Conservation (phyloP, 1,284 basidiomycete species). For the Lentinus polychrous region DNA sequence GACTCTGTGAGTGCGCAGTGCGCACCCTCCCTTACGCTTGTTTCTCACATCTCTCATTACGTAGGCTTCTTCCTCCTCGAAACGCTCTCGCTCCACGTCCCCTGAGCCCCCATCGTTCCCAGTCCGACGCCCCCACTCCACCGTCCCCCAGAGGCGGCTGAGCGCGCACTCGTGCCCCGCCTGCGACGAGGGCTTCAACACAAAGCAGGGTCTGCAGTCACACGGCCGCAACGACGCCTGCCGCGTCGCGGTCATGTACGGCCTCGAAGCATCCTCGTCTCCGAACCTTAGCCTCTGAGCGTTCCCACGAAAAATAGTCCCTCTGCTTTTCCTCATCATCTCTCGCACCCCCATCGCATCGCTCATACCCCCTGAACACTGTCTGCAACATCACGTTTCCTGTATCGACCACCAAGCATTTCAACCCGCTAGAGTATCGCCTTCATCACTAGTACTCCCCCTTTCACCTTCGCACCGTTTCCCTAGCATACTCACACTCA, state of each 20-base stretch:
- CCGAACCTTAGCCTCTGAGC: background rate
- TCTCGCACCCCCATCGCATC: background rate
- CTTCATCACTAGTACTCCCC: background rate
- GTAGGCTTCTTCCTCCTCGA: conserved; percentile 32
- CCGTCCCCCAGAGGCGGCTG: conserved; percentile 19
- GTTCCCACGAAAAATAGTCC: background rate
- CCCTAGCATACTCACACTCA: too few relatives aligned
- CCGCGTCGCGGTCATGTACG: conserved; percentile 63
- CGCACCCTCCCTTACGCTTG: conserved; percentile 6
- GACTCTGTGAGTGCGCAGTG: conserved; percentile 43
- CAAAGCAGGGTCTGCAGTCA: conserved; percentile 45
- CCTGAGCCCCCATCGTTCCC: conserved; percentile 1
- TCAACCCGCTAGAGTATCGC: background rate
- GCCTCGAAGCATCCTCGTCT: conserved; percentile 43
- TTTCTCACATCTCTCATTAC: conserved; percentile 10
- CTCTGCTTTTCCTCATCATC: background rate
- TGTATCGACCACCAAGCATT: background rate
- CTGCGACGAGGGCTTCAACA: conserved; percentile 59
- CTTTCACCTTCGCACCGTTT: too few relatives aligned
- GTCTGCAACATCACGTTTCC: background rate
- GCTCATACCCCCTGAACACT: background rate
- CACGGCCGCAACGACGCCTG: conserved; percentile 64
- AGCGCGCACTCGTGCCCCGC: conserved; percentile 51
- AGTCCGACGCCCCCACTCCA: conserved; percentile 7
- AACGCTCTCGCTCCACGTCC: conserved; percentile 21